A percentile compares a stretch with the other conserved stretches of the same genome.
These are phyloP conservation scores for Phytophthora crassamura DNA, from an alignment of 352 stramenopile genomes.

Conservation along the genomic window DNA sequence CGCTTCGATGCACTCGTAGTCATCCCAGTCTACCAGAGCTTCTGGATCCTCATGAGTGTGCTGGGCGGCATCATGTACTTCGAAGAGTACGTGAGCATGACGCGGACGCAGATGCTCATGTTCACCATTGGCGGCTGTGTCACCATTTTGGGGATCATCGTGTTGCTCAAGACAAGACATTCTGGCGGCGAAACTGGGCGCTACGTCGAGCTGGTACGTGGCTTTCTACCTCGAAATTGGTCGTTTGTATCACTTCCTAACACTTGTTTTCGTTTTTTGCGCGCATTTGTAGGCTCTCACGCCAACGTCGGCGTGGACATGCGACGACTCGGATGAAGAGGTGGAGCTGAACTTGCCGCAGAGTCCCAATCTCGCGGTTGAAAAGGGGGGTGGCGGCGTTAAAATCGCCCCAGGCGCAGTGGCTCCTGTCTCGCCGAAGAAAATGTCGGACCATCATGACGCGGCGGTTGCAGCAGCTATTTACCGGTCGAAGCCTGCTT, in stretches of 20 bases:
- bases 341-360: conserved; percentile 73
- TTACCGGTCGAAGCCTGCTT: conserved; percentile 27
- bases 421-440: conserved; percentile 17
- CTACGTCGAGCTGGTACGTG: conserved; percentile 78
- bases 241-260: neutral
- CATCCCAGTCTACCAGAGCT: conserved; percentile 92
- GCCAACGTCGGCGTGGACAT: conserved; percentile 78
- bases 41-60: conserved; percentile 92
- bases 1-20: conserved; percentile 91
- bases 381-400: conserved; percentile 14
- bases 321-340: conserved; percentile 83
- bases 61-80: conserved; percentile 94
- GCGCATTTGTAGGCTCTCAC: conserved; percentile 62
- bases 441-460: conserved; percentile 20
- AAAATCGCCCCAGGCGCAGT: conserved; percentile 32
- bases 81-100: conserved; percentile 91
- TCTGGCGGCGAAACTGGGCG: conserved; percentile 43
- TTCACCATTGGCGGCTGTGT: conserved; percentile 78
- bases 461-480: conserved; percentile 29
- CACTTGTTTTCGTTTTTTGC: conserved; percentile 1
- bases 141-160: conserved; percentile 83
- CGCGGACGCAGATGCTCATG: conserved; percentile 74
- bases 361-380: conserved; percentile 31
- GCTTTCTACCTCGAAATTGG: neutral
- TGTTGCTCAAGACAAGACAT: conserved; percentile 71